Evolutionary conservation across 352 stramenopile species (phyloP).

Genomic region (Globisporangium camurandrum): DNA sequence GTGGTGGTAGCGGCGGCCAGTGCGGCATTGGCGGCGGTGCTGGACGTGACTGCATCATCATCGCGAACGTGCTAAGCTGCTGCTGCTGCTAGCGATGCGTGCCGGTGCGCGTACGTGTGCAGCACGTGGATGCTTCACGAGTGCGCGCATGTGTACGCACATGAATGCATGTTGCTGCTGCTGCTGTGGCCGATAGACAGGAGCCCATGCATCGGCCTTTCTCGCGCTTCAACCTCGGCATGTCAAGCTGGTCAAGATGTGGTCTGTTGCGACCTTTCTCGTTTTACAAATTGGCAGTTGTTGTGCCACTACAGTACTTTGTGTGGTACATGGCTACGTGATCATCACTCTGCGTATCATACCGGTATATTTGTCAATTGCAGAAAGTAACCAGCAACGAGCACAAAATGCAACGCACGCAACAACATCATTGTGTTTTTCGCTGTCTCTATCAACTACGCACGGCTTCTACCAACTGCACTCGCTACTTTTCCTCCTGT

Average conservation of each 20-base stretch:
- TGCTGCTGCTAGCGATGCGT: background rate
- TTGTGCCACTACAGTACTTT: too few species aligned
- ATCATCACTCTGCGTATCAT: background rate
- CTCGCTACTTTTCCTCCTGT: background rate
- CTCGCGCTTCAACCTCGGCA: conserved; percentile 1
- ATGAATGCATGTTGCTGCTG: too few species aligned
- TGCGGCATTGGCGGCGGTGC: conserved; percentile 1
- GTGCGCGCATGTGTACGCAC: background rate
- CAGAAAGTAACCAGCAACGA: background rate
- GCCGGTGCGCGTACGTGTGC: background rate
- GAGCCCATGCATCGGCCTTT: background rate
- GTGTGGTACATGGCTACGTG: background rate
- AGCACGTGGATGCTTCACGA: background rate
- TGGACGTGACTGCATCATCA: conserved; percentile 1
- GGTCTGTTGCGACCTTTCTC: too few species aligned
- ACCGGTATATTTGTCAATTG: background rate
- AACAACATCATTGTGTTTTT: too few species aligned
- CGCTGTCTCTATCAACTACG: too few species aligned
- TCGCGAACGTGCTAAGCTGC: background rate
- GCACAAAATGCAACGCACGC: background rate
- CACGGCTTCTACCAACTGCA: background rate
- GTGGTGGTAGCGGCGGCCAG: background rate
- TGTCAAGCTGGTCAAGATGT: too few species aligned
- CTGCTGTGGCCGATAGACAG: background rate
- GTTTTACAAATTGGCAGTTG: too few species aligned